Conservation (phyloP, 768 basidiomycete species). For the Suillus alpinus region DNA sequence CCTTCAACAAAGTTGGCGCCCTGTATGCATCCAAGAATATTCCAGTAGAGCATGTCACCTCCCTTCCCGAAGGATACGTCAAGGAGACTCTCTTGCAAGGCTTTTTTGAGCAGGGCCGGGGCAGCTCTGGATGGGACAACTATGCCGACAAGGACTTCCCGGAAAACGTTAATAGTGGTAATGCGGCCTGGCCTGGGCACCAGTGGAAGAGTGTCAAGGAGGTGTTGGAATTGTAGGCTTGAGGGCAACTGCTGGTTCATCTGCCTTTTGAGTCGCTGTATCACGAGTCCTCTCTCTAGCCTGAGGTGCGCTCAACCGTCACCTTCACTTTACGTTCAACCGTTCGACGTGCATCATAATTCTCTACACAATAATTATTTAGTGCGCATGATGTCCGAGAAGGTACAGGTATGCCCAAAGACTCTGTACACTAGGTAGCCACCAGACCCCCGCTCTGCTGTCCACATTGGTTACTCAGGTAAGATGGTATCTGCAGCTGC, state of each 20-base stretch:
- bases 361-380: neutral
- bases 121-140: conserved; percentile 35
- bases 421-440: conserved; percentile 15
- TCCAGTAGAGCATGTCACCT: conserved; percentile 17
- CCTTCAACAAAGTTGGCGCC: conserved; percentile 24
- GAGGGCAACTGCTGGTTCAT: neutral
- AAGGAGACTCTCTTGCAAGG: conserved; percentile 31
- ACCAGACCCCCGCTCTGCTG: conserved; percentile 27
- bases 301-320: conserved; percentile 6
- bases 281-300: neutral
- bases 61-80: conserved; percentile 27
- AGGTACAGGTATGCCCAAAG: neutral
- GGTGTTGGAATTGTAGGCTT: conserved; percentile 21
- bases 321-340: neutral
- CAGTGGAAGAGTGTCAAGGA: conserved; percentile 29
- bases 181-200: conserved; percentile 33
- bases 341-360: neutral
- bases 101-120: conserved; percentile 26
- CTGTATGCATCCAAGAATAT: conserved; percentile 23
- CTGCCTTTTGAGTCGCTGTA: neutral
- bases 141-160: conserved; percentile 25
- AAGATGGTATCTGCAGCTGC: conserved; percentile 32
- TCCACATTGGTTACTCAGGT: conserved; percentile 32
- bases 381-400: neutral
- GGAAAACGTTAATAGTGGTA: conserved; percentile 29